These are phyloP conservation scores for Hypoxylon intermedium DNA, from an alignment of 495 filamentous ascomycete species.

Conservation along the genomic window DNA sequence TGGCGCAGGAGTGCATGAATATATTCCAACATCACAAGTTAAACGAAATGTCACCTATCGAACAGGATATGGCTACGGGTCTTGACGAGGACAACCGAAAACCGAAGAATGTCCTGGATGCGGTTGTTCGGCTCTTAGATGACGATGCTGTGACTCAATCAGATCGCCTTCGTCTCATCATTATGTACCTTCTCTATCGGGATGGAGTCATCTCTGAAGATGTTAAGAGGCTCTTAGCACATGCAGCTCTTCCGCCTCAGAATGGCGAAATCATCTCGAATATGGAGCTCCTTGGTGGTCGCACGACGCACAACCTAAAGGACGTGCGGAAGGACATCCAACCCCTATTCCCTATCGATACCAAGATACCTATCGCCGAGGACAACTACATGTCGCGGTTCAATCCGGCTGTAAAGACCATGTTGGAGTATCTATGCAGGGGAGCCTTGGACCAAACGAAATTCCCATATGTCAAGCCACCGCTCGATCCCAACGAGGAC, in stretches of 20 bases:
- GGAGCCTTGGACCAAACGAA: conserved; percentile 69
- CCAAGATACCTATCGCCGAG: conserved; percentile 58
- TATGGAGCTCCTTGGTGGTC: conserved; percentile 81
- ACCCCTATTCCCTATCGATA: conserved; percentile 72
- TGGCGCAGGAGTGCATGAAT: conserved; percentile 99
- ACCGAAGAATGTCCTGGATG: conserved; percentile 84
- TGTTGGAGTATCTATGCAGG: conserved; percentile 78
- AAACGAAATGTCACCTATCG: conserved; percentile 81
- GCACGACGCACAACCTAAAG: conserved; percentile 75
- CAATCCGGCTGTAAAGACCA: conserved; percentile 73
- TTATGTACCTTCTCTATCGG: conserved; percentile 84
- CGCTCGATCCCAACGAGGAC: conserved; percentile 62
- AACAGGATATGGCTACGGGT: conserved; percentile 87
- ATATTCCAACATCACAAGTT: conserved; percentile 85
- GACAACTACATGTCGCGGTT: conserved; percentile 73
- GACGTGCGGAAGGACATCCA: conserved; percentile 69
- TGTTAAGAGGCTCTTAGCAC: conserved; percentile 81
- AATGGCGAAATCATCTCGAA: conserved; percentile 78
- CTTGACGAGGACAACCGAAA: conserved; percentile 91
- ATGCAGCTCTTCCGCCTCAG: conserved; percentile 76
- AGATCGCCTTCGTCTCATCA: conserved; percentile 84
- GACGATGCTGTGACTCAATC: conserved; percentile 70
- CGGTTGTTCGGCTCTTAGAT: conserved; percentile 85
- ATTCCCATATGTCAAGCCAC: conserved; percentile 86
- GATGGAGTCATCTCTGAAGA: conserved; percentile 90